Evolutionary conservation across 2,329 filamentous ascomycete species (phyloP), one percentile per base, ranked within the genome.

Genomic region (Stemphylium lycopersici): DNA sequence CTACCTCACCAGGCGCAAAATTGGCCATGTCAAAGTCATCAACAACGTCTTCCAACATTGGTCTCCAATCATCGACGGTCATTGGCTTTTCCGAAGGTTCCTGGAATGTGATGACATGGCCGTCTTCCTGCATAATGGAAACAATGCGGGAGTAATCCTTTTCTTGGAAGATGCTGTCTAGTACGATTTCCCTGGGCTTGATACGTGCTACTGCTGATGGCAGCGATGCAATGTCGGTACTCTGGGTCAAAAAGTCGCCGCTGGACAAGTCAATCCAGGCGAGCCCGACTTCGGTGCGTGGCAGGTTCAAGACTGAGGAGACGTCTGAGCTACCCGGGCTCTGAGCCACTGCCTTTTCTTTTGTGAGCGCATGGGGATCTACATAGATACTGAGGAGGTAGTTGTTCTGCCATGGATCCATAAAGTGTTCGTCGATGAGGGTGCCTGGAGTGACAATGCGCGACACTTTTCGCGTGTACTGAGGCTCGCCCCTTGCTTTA

Each of bases 231-330:
- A 93, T 76, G 16, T 87, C 87, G 0, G 90, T 88, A 15, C 80
- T 80, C 70, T 98, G 92, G 0, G 92, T 96, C 68, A 87, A 91
- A 76, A 99, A 99, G 66, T 93, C 90, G 12, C 95, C 95, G 2
- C 95, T 99, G 7, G 95, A 97, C 22, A 98, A 78, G 75, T 99
- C 95, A 41, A 98, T 80, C 95, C 95, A 99, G 36, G 95, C 90
- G 44, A 99, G 79, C 3, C 95, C 95, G 52, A 96, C 79, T 47
- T 77, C 74, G 3, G 71, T 70, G 40, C 77, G 76, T 47, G 82
- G 74, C 60, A 72, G 39, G 18, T 70, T 73, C 18, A 72, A 67
- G 4, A 74, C 61, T 2, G 72, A 71, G n/a, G 67, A 61, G 8
- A 72, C 65, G 22, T 55, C 67, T 6, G 65, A 61, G 22, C 63